These are phyloP conservation scores for Globisporangium abappressorium DNA, from an alignment of 352 stramenopile species.

Conservation along the genomic window DNA sequence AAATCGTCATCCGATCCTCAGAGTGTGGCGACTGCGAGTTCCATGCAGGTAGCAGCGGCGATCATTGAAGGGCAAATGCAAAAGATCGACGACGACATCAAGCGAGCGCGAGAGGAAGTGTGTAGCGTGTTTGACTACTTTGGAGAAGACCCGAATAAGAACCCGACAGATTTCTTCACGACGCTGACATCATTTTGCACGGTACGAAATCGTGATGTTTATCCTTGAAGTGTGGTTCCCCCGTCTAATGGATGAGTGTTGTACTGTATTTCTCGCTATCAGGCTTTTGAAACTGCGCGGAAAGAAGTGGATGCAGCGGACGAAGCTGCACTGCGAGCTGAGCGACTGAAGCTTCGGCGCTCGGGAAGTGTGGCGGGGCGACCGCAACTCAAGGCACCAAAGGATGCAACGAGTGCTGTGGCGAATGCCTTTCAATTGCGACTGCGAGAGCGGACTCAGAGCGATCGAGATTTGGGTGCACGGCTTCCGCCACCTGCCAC, in stretches of 20 bases:
- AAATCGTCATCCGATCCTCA: constrained; percentile 10
- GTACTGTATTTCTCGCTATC: not conserved
- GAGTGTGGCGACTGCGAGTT: constrained; percentile 15
- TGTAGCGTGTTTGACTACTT: constrained; percentile 84
- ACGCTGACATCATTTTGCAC: constrained; percentile 81
- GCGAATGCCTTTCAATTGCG: constrained; percentile 18
- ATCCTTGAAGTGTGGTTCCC: too few species aligned
- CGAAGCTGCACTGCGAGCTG: constrained; percentile 45
- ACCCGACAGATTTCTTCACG: constrained; percentile 72
- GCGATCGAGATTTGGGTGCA: constrained; percentile 22
- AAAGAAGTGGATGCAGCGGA: constrained; percentile 72
- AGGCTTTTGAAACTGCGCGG: constrained; percentile 64
- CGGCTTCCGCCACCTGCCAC: not conserved
- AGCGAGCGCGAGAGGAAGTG: constrained; percentile 49
- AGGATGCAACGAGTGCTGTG: constrained; percentile 2
- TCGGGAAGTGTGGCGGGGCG: constrained; percentile 15
- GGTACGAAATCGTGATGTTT: constrained; percentile 15
- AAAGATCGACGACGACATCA: constrained; percentile 33
- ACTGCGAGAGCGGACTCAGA: constrained; percentile 34
- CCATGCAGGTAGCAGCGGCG: constrained; percentile 32
- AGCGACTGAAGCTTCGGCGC: constrained; percentile 62
- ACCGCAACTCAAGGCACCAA: not conserved
- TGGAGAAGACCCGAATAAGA: constrained; percentile 75
- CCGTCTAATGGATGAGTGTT: not conserved
- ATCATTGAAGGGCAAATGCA: constrained; percentile 51